Conservation (phyloP, 2,329 filamentous ascomycete species). For the Lachnellula hyalina region DNA sequence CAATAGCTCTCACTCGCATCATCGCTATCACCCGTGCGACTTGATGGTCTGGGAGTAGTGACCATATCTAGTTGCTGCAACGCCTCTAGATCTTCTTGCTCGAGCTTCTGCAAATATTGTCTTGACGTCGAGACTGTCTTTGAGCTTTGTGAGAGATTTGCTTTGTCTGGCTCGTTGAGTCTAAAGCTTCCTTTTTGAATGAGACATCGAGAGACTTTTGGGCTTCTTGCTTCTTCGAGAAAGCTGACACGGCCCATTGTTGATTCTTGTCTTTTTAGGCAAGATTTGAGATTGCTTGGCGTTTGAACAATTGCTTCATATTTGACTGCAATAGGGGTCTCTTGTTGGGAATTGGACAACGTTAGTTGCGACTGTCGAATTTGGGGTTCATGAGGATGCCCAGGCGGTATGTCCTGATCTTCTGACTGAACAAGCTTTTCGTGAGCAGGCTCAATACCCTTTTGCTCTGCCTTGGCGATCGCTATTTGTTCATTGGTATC, state of each 20-base stretch:
- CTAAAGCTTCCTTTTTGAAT: neutral
- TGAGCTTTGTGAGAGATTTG: neutral
- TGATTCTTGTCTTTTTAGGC: neutral
- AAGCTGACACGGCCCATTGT: neutral
- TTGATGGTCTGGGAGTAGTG: neutral
- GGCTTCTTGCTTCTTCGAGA: neutral
- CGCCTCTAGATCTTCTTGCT: slow-evolving; percentile 5
- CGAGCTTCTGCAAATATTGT: neutral
- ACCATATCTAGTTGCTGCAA: neutral
- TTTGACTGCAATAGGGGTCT: neutral
- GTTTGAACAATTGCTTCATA: neutral
- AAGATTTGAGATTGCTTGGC: neutral
- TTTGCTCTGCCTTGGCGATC: neutral
- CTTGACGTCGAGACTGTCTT: neutral
- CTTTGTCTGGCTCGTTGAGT: neutral
- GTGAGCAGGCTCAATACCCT: neutral
- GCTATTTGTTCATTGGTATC: neutral
- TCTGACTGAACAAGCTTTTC: neutral
- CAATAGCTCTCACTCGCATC: slow-evolving; percentile 4
- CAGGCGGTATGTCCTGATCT: neutral
- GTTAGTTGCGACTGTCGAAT: neutral
- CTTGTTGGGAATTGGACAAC: neutral
- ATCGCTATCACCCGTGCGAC: neutral
- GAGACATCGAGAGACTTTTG: neutral
- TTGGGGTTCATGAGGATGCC: neutral